Percentiles rank a stretch among this genome's conserved stretches.
These are phyloP conservation scores for Phyllosticta paracitricarpa DNA, from an alignment of 2,329 filamentous ascomycete genomes.

Conservation along the genomic window DNA sequence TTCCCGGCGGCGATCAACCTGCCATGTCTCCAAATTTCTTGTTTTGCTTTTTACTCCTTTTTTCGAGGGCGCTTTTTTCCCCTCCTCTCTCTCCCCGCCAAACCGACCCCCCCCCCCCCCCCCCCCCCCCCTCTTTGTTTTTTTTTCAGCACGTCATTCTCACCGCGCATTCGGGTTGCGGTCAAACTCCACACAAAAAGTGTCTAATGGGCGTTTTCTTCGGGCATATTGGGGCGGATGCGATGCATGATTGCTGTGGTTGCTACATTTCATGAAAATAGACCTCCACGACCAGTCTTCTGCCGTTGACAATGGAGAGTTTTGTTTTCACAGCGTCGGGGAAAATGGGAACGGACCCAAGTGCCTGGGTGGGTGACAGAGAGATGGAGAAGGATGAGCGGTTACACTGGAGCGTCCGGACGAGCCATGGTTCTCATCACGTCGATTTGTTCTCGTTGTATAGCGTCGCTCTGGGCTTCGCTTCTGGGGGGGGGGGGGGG, in stretches of 20 bases:
- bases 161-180: neutral
- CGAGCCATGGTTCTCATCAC: neutral
- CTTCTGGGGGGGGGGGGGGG: too few relatives aligned
- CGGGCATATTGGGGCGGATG: slow-evolving; percentile 10
- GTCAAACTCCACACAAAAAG: slow-evolving; percentile 5
- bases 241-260: slow-evolving; percentile 10
- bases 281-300: slow-evolving; percentile 5
- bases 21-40: neutral
- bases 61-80: neutral
- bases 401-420: neutral
- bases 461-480: slow-evolving; percentile 1
- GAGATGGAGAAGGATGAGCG: neutral
- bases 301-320: neutral
- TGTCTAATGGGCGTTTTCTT: slow-evolving; percentile 6
- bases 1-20: neutral
- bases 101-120: neutral
- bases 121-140: neutral
- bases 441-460: neutral
- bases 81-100: neutral
- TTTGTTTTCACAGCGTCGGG: neutral
- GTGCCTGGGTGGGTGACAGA: neutral
- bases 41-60: neutral
- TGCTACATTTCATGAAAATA: slow-evolving; percentile 7
- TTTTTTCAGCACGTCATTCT: neutral
- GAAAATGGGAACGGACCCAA: neutral